phyloP scores from a whole-genome alignment of 2,329 filamentous ascomycete genomes.

The Pseudogymnoascus sp. region DNA sequence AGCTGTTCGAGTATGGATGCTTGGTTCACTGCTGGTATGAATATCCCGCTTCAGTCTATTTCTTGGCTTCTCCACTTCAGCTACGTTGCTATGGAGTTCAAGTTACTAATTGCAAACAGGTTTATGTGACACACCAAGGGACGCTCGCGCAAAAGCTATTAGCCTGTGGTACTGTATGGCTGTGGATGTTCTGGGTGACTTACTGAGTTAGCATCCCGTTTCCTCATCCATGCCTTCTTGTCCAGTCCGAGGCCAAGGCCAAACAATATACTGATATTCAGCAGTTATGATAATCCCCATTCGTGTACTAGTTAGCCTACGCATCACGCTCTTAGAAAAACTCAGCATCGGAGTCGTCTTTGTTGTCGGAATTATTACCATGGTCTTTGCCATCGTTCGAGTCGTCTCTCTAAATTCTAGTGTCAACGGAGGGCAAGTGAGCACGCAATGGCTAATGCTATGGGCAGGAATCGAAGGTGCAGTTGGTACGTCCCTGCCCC shows the following conservation, averaged over 20 bases:
- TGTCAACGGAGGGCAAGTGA: conserved; percentile 12
- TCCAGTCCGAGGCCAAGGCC: background rate
- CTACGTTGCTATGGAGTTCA: background rate
- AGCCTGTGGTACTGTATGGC: conserved; percentile 16
- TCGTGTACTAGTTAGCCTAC: conserved; percentile 13
- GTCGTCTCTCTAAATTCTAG: conserved; percentile 14
- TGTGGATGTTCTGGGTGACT: conserved; percentile 15
- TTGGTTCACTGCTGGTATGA: conserved; percentile 25
- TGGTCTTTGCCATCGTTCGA: conserved; percentile 16
- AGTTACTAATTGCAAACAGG: background rate
- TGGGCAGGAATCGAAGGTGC: conserved; percentile 15
- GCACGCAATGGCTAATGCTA: conserved; percentile 15
- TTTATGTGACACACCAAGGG: conserved; percentile 10
- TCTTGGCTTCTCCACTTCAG: background rate
- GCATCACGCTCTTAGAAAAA: conserved; percentile 13
- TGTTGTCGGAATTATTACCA: conserved; percentile 16
- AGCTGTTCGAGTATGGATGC: conserved; percentile 29
- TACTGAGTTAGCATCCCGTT: conserved; percentile 13
- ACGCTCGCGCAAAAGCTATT: conserved; percentile 14
- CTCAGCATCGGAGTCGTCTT: conserved; percentile 14
- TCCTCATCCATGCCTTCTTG: background rate
- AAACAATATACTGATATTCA: background rate
- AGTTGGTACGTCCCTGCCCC: conserved; percentile 10
- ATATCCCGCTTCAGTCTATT: background rate
- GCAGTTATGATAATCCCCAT: conserved; percentile 17